Conservation (phyloP, 106 monocot genomes). For the Dendrobium chrysotoxum region DNA sequence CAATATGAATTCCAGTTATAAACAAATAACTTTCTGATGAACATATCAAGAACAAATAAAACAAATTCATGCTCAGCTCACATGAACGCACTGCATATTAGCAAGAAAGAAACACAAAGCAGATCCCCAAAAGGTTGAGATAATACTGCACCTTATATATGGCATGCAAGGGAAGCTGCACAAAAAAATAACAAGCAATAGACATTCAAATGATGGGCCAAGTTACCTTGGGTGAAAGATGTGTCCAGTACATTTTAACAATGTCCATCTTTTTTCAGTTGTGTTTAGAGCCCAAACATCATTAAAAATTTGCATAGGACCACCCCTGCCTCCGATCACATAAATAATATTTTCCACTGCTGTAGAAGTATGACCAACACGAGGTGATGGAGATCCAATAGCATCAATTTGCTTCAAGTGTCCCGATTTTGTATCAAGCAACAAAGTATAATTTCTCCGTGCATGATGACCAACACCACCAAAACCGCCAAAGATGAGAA, state of each 20-base stretch:
- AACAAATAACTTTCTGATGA: too few relatives aligned
- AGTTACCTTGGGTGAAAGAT: conserved; percentile 48
- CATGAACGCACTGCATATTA: neutral
- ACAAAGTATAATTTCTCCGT: conserved; percentile 56
- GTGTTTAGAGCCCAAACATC: conserved; percentile 76
- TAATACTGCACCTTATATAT: neutral
- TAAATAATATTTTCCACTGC: conserved; percentile 40
- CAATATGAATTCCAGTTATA: too few relatives aligned
- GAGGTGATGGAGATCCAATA: conserved; percentile 41
- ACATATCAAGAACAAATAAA: too few relatives aligned
- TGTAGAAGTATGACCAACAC: conserved; percentile 78
- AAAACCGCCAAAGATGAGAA: conserved; percentile 94
- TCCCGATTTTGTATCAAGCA: conserved; percentile 51
- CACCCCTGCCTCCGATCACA: conserved; percentile 86
- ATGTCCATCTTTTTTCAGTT: conserved; percentile 46
- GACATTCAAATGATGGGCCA: neutral
- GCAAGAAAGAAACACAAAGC: neutral
- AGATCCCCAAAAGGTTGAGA: neutral
- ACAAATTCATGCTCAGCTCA: too few relatives aligned
- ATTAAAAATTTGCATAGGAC: conserved; percentile 67
- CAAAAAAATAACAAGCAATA: neutral
- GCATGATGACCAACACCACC: conserved; percentile 85
- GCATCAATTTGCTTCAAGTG: conserved; percentile 40
- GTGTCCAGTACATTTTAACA: conserved; percentile 52
- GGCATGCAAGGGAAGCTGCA: neutral